Conservation (phyloP, 2,329 filamentous ascomycete species). For the Xylaria sp. region DNA sequence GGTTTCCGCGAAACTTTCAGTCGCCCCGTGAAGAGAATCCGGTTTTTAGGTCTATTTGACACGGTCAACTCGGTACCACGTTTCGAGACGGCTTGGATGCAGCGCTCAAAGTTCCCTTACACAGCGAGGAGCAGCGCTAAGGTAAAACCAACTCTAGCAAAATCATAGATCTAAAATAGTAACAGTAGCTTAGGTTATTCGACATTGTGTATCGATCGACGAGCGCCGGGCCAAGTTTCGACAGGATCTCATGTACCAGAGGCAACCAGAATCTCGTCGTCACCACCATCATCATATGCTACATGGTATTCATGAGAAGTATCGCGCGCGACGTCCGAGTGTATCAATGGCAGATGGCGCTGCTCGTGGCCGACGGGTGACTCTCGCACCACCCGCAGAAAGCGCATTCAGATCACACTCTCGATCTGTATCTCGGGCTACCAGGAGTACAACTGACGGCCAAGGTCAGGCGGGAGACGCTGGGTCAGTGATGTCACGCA, state of each 20-base stretch:
- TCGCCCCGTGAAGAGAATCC: constrained; percentile 76
- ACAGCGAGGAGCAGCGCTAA: constrained; percentile 67
- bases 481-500: constrained; percentile 50
- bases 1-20: constrained; percentile 85
- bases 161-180: background rate
- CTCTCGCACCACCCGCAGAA: constrained; percentile 44
- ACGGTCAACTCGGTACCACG: constrained; percentile 83
- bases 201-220: constrained; percentile 77
- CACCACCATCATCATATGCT: constrained; percentile 38
- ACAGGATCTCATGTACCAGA: constrained; percentile 74
- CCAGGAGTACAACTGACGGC: constrained; percentile 40
- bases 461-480: constrained; percentile 37
- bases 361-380: constrained; percentile 38
- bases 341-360: constrained; percentile 12
- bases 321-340: constrained; percentile 47
- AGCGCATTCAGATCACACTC: constrained; percentile 50
- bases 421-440: constrained; percentile 49
- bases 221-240: constrained; percentile 78
- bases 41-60: constrained; percentile 83
- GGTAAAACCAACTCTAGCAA: constrained; percentile 40
- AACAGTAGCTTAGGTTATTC: constrained; percentile 60
- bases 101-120: constrained; percentile 80
- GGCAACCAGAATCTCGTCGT: constrained; percentile 40
- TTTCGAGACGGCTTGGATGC: constrained; percentile 82
- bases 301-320: constrained; percentile 51